Evolutionary conservation across 2,329 filamentous ascomycete species (phyloP), one percentile per base, ranked within the genome.

Genomic region (Aspergillus unguis): DNA sequence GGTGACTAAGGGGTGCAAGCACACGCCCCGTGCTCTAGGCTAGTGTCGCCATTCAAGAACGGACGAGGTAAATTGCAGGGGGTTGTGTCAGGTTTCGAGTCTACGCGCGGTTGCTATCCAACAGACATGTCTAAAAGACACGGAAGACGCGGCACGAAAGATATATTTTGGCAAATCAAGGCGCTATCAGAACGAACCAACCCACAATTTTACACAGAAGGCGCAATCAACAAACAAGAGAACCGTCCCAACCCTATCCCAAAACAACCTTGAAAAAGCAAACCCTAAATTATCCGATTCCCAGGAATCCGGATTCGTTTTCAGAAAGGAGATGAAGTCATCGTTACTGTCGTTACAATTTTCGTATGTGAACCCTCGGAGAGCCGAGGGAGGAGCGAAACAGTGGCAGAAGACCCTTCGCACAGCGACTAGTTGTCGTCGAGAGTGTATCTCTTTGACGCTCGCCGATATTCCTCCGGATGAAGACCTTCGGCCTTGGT

Each of bases 401-500:
- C 55, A 50, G 58, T 55, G 48, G 48, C 46, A 42, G 31, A 44
- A 25, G 29, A 29, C 50, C 40, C 36, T 25, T 28, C 33, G n/a
- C 35, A 27, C 27, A 37, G n/a, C 7, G 10, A 44, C 45, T 62
- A 69, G 50, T 68, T 65, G 38, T 66, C 68, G 54, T 70, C 66
- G 50, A 65, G 72, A 41, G 65, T 65, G 58, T 75, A 74, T 56
- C 73, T 73, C 62, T 69, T 73, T 57, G 65, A 52, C 44, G 72
- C 70, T 58, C 71, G 71, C 40, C 71, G 71, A 64, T 74, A 75
- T 54, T 75, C 73, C 5, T 75, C 71, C 29, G 72, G 71, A 53
- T 75, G 67, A 29, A 65, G 68, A 54, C 65, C 69, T 61, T 75
- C 71, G 6, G 73, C 72, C 63, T 74, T 74, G 38, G 65, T 53